These are phyloP conservation scores for Fusarium abutilonis DNA, from an alignment of 2,329 filamentous ascomycete species.

Conservation along the genomic window DNA sequence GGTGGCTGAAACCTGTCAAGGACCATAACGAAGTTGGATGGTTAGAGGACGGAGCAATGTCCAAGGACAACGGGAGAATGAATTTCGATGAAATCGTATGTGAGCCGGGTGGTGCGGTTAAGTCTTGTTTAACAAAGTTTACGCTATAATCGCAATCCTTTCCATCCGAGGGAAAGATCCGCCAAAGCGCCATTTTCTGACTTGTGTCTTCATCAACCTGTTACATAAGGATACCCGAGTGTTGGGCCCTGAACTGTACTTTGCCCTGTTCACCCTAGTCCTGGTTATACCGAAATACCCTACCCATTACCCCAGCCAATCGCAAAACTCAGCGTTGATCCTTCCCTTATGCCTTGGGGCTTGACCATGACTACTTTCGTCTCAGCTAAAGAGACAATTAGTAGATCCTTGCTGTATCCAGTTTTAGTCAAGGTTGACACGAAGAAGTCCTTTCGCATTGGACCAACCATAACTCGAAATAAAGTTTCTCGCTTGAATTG, in stretches of 20 bases:
- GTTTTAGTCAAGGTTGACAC: not conserved
- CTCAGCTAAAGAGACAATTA: slow-evolving; percentile 21
- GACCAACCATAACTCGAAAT: not conserved
- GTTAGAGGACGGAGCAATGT: not conserved
- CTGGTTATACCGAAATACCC: not conserved
- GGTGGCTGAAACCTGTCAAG: slow-evolving; percentile 24
- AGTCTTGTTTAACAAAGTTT: slow-evolving; percentile 8
- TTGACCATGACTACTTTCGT: slow-evolving; percentile 1
- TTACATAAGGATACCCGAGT: not conserved
- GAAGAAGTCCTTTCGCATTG: not conserved
- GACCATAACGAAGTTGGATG: not conserved
- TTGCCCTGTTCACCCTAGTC: not conserved
- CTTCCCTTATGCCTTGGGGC: not conserved
- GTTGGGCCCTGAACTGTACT: slow-evolving; percentile 3
- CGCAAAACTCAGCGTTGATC: not conserved
- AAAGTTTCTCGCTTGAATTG: slow-evolving; percentile 4
- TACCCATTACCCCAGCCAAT: slow-evolving; percentile 14
- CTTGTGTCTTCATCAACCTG: not conserved
- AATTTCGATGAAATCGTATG: not conserved
- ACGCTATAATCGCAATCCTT: slow-evolving; percentile 12
- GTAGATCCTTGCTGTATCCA: slow-evolving; percentile 11
- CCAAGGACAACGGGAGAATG: no score
- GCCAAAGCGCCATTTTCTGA: slow-evolving; percentile 26
- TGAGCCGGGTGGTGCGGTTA: not conserved
- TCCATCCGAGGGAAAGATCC: slow-evolving; percentile 11